phyloP scores from a whole-genome alignment of 768 basidiomycete genomes.

The Pulveroboletus ravenelii region DNA sequence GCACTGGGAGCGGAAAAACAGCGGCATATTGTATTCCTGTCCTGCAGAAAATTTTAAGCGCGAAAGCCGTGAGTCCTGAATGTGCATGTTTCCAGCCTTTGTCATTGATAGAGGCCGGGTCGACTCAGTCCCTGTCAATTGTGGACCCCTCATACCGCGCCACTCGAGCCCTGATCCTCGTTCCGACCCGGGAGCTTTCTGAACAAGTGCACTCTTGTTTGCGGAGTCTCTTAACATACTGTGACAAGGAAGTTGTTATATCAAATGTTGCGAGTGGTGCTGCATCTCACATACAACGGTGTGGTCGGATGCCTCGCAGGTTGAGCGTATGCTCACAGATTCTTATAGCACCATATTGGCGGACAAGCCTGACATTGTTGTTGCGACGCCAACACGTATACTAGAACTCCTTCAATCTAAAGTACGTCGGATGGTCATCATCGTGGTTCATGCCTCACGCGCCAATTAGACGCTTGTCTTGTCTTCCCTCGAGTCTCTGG shows the following conservation, averaged over 20 bases:
- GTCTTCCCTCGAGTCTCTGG: slow-evolving; percentile 70
- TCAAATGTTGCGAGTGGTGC: slow-evolving; percentile 77
- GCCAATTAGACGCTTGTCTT: slow-evolving; percentile 55
- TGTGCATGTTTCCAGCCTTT: background rate
- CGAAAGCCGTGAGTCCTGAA: slow-evolving; percentile 62
- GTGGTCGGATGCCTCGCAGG: slow-evolving; percentile 12
- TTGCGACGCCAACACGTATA: slow-evolving; percentile 73
- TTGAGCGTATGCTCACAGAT: background rate
- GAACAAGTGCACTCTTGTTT: slow-evolving; percentile 83
- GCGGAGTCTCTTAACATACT: slow-evolving; percentile 63
- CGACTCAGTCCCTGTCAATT: slow-evolving; percentile 30
- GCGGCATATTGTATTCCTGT: slow-evolving; percentile 92
- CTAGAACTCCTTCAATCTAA: slow-evolving; percentile 68
- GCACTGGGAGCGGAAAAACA: slow-evolving; percentile 97
- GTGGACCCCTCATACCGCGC: slow-evolving; percentile 43
- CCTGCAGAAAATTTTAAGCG: slow-evolving; percentile 78
- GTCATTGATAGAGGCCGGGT: background rate
- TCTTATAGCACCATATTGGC: slow-evolving; percentile 46
- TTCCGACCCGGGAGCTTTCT: slow-evolving; percentile 89
- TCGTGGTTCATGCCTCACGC: background rate
- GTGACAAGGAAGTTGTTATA: slow-evolving; percentile 65
- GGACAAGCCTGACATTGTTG: slow-evolving; percentile 74
- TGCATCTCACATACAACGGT: slow-evolving; percentile 70
- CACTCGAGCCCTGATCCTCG: slow-evolving; percentile 75
- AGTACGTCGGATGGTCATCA: slow-evolving; percentile 32